Base-by-base conservation (phyloP, 257 asterid genomes). In the Penstemon barbatus region DNA sequence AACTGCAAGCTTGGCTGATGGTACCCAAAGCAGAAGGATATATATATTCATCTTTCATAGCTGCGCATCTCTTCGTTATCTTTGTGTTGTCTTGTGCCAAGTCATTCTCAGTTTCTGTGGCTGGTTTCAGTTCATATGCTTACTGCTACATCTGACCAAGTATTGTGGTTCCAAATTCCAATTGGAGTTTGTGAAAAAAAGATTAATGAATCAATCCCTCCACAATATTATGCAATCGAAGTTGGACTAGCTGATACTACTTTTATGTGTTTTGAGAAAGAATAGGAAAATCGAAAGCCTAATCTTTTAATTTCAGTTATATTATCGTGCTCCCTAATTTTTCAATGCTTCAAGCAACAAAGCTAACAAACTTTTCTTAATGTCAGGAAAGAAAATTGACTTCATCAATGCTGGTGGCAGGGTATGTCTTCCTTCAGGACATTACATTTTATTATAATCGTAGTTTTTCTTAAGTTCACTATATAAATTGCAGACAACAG, bases 401-500 rank as follows among this genome's bases (percentile, higher is more conserved):
- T 94, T 94, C 80, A 91, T 94, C 70, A 82, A 41, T 63, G 97
- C 99, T 39, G 99, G 97, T 74, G 93, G 99, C 78, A 83, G 97
- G 87, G 99, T 94, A 86, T 48, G 89, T 69, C 46, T 74, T 55
- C 78, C 61, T 69, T 49, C 64, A 61, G n/a, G 56, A 56, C 58
- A 44, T 59, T n/a, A 56, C 56, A 59, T 36, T 55, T 36, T 43
- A 25, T 66, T 37, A 43, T 46, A 60, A 11, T 49, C 3, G 0
- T 15, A 4, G 9, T 65, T 56, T n/a, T 42, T 55, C 39, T 25
- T 74, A 60, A 10, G 38, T 56, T 58, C 41, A 62, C 13, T 71
- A 67, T 79, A 36, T 69, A 63, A 77, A 57, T 73, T 75, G 74
- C 83, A 94, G 99, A 89, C 99, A 57, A 79, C 99, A 61, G 99